Percentiles rank a stretch among this genome's conserved stretches.
These are phyloP conservation scores for Pistacia integerrima DNA, from an alignment of 345 rosid genomes.

Conservation along the genomic window DNA sequence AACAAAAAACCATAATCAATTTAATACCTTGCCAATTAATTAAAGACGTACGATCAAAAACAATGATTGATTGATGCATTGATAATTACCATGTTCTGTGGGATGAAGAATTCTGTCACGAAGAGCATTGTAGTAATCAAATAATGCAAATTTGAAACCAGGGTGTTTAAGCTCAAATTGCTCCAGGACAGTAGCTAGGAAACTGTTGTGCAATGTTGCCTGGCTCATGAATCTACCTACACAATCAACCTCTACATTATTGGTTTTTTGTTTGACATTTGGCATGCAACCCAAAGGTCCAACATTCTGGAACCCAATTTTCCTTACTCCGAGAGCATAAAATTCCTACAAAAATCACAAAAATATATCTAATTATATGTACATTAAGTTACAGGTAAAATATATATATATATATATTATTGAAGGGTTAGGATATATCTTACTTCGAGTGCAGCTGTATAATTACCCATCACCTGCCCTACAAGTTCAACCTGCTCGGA, in stretches of 20 bases:
- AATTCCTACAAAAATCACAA: neutral
- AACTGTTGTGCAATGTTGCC: neutral
- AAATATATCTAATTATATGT: no score
- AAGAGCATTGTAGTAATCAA: neutral
- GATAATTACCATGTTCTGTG: neutral
- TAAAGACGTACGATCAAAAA: no score
- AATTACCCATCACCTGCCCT: neutral
- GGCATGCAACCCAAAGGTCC: neutral
- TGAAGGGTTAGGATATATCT: no score
- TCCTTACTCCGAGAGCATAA: neutral
- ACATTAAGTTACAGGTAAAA: no score
- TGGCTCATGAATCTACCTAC: neutral
- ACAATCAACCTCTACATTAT: neutral
- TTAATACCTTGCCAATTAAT: no score
- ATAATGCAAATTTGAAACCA: neutral
- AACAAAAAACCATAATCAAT: no score
- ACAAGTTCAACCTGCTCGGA: neutral
- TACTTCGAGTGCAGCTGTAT: neutral
- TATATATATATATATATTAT: no score
- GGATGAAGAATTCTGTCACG: neutral
- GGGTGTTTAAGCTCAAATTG: neutral
- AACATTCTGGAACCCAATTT: neutral
- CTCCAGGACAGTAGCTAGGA: neutral
- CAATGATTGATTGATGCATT: no score
- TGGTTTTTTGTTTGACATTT: neutral